Evolutionary conservation across 768 basidiomycete genomes (phyloP).

Genomic region (Auriculariales sp.): DNA sequence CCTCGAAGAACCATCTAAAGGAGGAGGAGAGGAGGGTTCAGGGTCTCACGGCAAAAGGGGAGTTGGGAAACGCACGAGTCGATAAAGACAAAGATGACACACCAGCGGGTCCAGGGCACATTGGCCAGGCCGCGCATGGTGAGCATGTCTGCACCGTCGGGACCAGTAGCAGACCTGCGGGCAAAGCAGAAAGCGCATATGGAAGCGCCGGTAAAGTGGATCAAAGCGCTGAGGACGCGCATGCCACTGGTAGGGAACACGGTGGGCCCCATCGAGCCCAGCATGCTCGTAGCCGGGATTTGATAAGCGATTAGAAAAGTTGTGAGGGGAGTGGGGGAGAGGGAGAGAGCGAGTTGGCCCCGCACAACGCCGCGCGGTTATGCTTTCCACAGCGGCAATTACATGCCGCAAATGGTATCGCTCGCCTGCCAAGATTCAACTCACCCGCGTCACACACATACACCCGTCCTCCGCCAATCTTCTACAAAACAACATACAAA

Average conservation of each 20-base stretch:
- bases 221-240: not conserved
- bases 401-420: no score
- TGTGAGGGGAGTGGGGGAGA: no score
- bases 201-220: conserved; percentile 15
- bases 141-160: conserved; percentile 19
- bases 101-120: conserved; percentile 26
- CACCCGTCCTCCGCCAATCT: no score
- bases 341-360: no score
- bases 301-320: no score
- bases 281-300: no score
- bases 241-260: not conserved
- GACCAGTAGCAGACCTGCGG: conserved; percentile 20
- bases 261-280: no score
- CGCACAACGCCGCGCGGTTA: no score
- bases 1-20: conserved; percentile 3
- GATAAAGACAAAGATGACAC: conserved; percentile 26
- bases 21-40: not conserved
- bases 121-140: conserved; percentile 11
- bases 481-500: no score
- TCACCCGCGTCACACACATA: no score
- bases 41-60: conserved; percentile 17
- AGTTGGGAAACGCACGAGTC: conserved; percentile 32
- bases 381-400: no score
- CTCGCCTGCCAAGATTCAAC: no score
- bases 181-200: conserved; percentile 24